Conservation (phyloP, 352 stramenopile species). For the Albugo candida region DNA sequence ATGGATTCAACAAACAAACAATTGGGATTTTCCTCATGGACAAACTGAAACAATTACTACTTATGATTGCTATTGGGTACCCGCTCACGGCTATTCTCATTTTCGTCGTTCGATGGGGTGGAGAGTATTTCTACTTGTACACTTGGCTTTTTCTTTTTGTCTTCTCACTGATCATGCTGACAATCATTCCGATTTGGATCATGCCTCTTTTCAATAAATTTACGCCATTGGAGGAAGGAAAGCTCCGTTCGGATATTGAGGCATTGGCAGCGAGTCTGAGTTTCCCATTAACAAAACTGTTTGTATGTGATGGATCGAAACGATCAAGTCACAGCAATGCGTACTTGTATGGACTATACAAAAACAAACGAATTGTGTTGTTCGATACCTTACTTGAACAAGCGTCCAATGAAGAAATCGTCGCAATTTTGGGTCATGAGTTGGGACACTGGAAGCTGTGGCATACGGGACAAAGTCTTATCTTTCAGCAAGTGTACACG, state of each 20-base stretch:
- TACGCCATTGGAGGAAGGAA: constrained; percentile 67
- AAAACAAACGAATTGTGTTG: constrained; percentile 93
- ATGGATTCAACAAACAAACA: constrained; percentile 98
- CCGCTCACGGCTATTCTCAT: constrained; percentile 42
- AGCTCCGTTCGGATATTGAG: constrained; percentile 85
- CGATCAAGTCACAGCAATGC: constrained; percentile 83
- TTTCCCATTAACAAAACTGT: constrained; percentile 95
- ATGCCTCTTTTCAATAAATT: constrained; percentile 98
- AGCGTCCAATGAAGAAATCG: constrained; percentile 82
- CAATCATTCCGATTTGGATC: constrained; percentile 89
- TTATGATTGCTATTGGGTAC: constrained; percentile 74
- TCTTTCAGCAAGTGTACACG: constrained; percentile 82
- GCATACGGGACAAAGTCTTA: constrained; percentile 88
- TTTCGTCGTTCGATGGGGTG: constrained; percentile 50
- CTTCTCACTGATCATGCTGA: constrained; percentile 92
- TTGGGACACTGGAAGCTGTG: constrained; percentile 93
- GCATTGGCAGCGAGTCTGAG: constrained; percentile 72
- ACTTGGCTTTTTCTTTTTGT: constrained; percentile 89
- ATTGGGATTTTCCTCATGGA: constrained; percentile 86
- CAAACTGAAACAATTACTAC: constrained; percentile 83
- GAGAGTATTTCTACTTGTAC: constrained; percentile 76
- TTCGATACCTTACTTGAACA: constrained; percentile 96
- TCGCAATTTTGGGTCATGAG: constrained; percentile 93
- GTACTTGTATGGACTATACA: constrained; percentile 89
- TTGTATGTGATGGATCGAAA: constrained; percentile 95